Base-by-base conservation (phyloP, 768 basidiomycete genomes). In the Crassisporium funariophilum region DNA sequence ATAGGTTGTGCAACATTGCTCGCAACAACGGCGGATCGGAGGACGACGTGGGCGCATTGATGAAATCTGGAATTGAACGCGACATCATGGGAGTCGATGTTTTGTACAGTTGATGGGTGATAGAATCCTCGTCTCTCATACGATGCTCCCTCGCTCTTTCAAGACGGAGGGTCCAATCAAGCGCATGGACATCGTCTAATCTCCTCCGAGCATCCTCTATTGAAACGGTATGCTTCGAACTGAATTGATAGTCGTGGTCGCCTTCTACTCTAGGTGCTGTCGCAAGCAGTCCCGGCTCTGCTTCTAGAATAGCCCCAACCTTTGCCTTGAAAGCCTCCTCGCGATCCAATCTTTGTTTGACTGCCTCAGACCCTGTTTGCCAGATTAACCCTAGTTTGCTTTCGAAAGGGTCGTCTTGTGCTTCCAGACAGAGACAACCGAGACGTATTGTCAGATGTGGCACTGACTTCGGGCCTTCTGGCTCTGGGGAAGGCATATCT, bases 401-500 rank as follows among this genome's bases (percentile, higher is more conserved):
- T 65, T 98, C 95, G 46, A 97, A 82, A 1, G 84, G 79, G 56
- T 93, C 89, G 63, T 98, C 95, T 17, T 83, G 81, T 19, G 84
- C 84, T 64, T 97, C 93, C 7, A 91, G 57, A 38, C 81, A 82
- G 24, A 95, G 57, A 35, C 73, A 73, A n/a, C 75, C 72, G 40
- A 94, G 64, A 8, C 62, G 69, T 35, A 95, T 59, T 0, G 69
- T 67, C 35, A 95, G 60, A 44, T 75, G 73, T 0, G 91, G 91
- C 2, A 93, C 67, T 0, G 61, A 55, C 65, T 92, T 97, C 0
- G 93, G 81, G 2, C 70, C 75, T 63, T 95, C 91, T 0, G 84
- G 72, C 27, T 71, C 72, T 1, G 95, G 94, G 12, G 64, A 64
- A n/a, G 81, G 73, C 47, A 86, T 76, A 41, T 75, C 64, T 17